Evolutionary conservation across 2,329 filamentous ascomycete genomes (phyloP).

Genomic region (Sporothrix globosa): DNA sequence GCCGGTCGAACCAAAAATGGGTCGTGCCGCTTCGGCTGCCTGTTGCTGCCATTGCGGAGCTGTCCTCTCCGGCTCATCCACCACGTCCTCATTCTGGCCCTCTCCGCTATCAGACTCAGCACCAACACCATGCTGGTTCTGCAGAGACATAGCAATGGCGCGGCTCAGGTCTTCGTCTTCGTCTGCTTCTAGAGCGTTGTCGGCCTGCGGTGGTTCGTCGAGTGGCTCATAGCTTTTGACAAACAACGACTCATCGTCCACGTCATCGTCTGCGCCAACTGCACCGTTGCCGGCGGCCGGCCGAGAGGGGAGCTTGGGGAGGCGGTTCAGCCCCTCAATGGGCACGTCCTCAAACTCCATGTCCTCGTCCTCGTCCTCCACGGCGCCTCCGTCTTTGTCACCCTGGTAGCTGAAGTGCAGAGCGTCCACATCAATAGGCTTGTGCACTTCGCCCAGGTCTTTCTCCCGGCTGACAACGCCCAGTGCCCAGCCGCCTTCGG

Average conservation of each 20-base stretch:
- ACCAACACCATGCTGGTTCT: constrained; percentile 58
- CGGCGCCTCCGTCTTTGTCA: constrained; percentile 63
- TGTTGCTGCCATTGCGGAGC: constrained; percentile 61
- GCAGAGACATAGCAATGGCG: constrained; percentile 84
- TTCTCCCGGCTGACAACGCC: constrained; percentile 89
- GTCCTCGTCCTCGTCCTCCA: constrained; percentile 64
- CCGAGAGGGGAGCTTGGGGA: constrained; percentile 63
- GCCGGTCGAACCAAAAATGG: constrained; percentile 56
- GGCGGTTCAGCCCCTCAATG: constrained; percentile 82
- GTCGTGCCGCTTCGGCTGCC: constrained; percentile 55
- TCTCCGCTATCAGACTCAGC: constrained; percentile 43
- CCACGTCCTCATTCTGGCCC: constrained; percentile 42
- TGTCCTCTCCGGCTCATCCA: constrained; percentile 52
- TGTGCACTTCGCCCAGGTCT: constrained; percentile 75
- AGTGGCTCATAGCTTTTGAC: constrained; percentile 44
- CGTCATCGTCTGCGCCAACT: constrained; percentile 42
- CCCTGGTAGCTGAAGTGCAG: constrained; percentile 61
- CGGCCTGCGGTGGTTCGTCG: constrained; percentile 41
- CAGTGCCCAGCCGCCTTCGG: constrained; percentile 93
- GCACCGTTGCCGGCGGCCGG: constrained; percentile 36
- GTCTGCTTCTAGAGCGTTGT: constrained; percentile 43
- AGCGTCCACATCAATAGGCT: constrained; percentile 88
- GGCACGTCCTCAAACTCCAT: constrained; percentile 87
- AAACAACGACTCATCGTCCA: constrained; percentile 62
- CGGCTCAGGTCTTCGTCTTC: constrained; percentile 68